These are phyloP conservation scores for Chlamydomonas applanata DNA, from an alignment of 139 green algal species.

Conservation along the genomic window DNA sequence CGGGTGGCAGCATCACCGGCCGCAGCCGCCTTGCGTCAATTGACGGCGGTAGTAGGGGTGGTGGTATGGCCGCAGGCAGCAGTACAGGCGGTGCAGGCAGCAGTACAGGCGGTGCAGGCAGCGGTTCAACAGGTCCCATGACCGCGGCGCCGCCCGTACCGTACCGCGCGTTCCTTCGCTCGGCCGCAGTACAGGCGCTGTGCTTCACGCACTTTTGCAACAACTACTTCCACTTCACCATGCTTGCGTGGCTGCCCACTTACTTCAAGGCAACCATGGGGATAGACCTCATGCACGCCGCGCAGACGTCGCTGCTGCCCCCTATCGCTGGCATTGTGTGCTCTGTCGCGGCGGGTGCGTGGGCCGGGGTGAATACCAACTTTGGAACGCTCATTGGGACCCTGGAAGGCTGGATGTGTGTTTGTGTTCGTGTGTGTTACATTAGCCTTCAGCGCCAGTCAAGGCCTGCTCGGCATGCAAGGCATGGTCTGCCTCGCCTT, in stretches of 20 bases:
- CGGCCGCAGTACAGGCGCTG: slow-evolving; percentile 70
- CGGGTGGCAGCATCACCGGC: not conserved
- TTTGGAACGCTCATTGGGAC: too few relatives aligned
- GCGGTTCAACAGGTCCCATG: too few relatives aligned
- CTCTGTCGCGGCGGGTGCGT: not conserved
- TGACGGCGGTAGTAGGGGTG: too few relatives aligned
- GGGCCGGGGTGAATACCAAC: too few relatives aligned
- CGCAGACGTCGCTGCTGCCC: slow-evolving; percentile 67
- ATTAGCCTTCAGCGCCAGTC: too few relatives aligned
- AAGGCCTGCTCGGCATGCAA: too few relatives aligned
- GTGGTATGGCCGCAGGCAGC: not conserved
- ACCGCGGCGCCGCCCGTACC: slow-evolving; percentile 59
- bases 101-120: not conserved
- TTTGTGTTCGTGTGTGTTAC: too few relatives aligned
- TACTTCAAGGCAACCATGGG: slow-evolving; percentile 86
- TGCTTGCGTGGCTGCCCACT: slow-evolving; percentile 95
- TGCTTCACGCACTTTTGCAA: slow-evolving; percentile 94
- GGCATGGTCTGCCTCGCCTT: too few relatives aligned
- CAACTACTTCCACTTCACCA: slow-evolving; percentile 97
- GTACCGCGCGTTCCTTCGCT: slow-evolving; percentile 84
- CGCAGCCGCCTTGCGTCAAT: not conserved
- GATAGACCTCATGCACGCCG: slow-evolving; percentile 72
- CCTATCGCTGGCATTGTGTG: slow-evolving; percentile 72
- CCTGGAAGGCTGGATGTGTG: too few relatives aligned
- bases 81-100: slow-evolving; percentile 4